Evolutionary conservation across 2,329 filamentous ascomycete genomes (phyloP).

Genomic region (Pseudocercospora cruenta): DNA sequence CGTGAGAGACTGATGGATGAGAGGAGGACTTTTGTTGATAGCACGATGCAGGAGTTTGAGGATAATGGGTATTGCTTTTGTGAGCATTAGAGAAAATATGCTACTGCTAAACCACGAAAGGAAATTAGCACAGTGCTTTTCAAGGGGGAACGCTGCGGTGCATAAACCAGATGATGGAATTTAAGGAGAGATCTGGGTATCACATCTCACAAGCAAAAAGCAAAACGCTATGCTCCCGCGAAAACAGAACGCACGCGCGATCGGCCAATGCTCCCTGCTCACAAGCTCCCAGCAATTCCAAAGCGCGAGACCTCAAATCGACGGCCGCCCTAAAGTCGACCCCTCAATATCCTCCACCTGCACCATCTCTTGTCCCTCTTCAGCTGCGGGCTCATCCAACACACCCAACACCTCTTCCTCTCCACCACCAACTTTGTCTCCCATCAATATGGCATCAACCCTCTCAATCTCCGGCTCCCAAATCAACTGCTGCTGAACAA

Average conservation of each 20-base stretch:
- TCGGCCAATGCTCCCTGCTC: too few species aligned
- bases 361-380: background rate
- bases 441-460: constrained; percentile 13
- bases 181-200: too few species aligned
- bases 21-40: constrained; percentile 12
- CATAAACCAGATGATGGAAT: too few species aligned
- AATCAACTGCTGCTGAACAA: constrained; percentile 23
- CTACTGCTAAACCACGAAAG: too few species aligned
- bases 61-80: background rate
- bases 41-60: background rate
- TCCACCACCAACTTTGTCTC: background rate
- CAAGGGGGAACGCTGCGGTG: too few species aligned
- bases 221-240: too few species aligned
- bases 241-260: too few species aligned
- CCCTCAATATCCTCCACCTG: background rate
- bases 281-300: too few species aligned
- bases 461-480: constrained; percentile 21
- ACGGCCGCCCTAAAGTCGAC: background rate
- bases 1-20: constrained; percentile 37
- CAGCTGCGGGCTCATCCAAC: background rate
- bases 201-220: too few species aligned
- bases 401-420: constrained; percentile 2
- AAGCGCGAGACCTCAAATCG: background rate
- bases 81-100: background rate
- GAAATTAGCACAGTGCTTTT: too few species aligned